Evolutionary conservation across 352 stramenopile species (phyloP).

Genomic region (Blastocystis sp.): DNA sequence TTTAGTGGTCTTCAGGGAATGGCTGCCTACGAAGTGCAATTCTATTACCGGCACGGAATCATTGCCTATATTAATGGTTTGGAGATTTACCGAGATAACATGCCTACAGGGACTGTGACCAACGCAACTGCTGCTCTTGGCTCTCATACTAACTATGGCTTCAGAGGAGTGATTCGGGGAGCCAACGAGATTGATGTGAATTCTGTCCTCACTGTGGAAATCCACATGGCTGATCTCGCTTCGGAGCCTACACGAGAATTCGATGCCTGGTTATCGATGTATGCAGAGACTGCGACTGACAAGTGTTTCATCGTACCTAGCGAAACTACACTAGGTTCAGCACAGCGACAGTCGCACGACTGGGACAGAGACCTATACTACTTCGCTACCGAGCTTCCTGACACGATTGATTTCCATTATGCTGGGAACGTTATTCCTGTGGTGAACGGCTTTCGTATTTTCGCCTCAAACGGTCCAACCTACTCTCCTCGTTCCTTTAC

Average conservation of each 20-base stretch:
- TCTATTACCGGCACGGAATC: slow-evolving; percentile 30
- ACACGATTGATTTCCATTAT: neutral
- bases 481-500: neutral
- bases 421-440: neutral
- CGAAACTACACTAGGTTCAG: neutral
- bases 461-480: neutral
- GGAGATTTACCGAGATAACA: slow-evolving; percentile 60
- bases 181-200: neutral
- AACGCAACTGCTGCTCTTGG: neutral
- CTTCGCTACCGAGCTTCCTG: neutral
- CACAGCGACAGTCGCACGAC: neutral
- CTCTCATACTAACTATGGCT: neutral
- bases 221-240: neutral
- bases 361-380: neutral
- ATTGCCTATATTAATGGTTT: slow-evolving; percentile 49
- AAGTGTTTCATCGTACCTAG: neutral
- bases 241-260: neutral
- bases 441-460: neutral
- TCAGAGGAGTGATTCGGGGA: neutral
- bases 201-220: neutral
- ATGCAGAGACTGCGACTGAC: neutral
- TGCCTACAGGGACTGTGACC: neutral
- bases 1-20: slow-evolving; percentile 12
- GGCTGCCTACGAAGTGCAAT: slow-evolving; percentile 35
- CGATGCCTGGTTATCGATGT: neutral